Base-by-base conservation (phyloP, 176 grass and related monocot species). In the Poa annua region DNA sequence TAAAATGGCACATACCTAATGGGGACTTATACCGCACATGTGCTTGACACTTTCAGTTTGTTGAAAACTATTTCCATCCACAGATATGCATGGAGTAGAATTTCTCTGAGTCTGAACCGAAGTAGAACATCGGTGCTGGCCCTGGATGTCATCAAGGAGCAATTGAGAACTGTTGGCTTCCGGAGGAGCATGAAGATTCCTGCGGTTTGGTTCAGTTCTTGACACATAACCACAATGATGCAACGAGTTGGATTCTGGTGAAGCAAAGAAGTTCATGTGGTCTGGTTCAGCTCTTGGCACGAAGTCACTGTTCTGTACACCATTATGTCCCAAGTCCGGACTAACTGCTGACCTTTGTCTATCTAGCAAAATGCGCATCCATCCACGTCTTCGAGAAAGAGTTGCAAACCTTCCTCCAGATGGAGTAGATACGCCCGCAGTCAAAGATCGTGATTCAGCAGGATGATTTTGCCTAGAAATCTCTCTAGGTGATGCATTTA, bases 401-500 rank as follows among this genome's bases (percentile, higher is more conserved):
- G 54, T 35, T 34, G 88, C 38, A 50, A 81, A 48, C 61, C 91
- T 93, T 85, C 85, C 80, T 85, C 85, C 77, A 81, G 90, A 88
- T 44, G 90, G 83, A 69, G 87, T 93, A 38, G 85, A 85, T 57
- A 84, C 67, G 8, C 84, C 85, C 77, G 74, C 85, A 38, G 80
- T 61, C 33, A 82, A 78, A 47, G 55, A 64, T 29, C 85, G 93
- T 29, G 82, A 85, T 50, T 88, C 80, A 39, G 60, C 71, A 47
- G 57, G 76, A 62, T 86, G 74, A 57, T 73, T 64, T 33, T 88
- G 88, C 34, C 90, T 84, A 42, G 72, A 32, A 88, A 75, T 48
- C 29, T 95, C 90, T 81, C 85, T 88, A 71, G 96, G 96, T 48
- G 85, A 84, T 44, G 81, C 76, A 93, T 98, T 98, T 64, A 98